Evolutionary conservation across 306 rosid species (phyloP).

Genomic region (Cucumis cinereus): DNA sequence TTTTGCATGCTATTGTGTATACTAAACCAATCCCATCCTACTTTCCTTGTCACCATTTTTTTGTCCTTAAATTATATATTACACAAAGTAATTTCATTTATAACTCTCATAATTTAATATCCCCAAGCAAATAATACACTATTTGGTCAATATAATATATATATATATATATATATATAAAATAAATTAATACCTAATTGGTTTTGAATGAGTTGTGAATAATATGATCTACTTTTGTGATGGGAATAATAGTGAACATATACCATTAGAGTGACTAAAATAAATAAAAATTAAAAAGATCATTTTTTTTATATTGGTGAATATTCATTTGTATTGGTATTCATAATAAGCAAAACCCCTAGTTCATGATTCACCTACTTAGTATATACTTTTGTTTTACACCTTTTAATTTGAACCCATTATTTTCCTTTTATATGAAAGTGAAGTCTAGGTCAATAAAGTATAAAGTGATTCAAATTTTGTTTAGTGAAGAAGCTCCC

Average conservation of each 20-base stretch:
- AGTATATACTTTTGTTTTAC: constrained; percentile 2
- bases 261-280: neutral
- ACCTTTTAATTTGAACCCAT: neutral
- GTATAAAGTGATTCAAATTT: constrained; percentile 2
- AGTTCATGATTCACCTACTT: constrained; percentile 3
- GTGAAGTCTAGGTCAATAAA: constrained; percentile 8
- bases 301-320: neutral
- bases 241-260: neutral
- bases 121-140: no score
- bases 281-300: neutral
- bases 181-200: neutral
- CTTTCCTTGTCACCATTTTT: neutral
- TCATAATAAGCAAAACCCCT: neutral
- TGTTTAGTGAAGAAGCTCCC: neutral
- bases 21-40: neutral
- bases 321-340: neutral
- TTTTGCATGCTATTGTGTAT: constrained; percentile 18
- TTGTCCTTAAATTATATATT: neutral
- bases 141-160: no score
- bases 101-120: neutral
- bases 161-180: no score
- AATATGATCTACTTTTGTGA: neutral
- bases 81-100: no score
- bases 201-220: neutral
- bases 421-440: constrained; percentile 1